Percentiles rank a stretch among this genome's conserved stretches.
These are phyloP conservation scores for Pichia paraexigua DNA, from an alignment of 805 yeast genomes.

Conservation along the genomic window DNA sequence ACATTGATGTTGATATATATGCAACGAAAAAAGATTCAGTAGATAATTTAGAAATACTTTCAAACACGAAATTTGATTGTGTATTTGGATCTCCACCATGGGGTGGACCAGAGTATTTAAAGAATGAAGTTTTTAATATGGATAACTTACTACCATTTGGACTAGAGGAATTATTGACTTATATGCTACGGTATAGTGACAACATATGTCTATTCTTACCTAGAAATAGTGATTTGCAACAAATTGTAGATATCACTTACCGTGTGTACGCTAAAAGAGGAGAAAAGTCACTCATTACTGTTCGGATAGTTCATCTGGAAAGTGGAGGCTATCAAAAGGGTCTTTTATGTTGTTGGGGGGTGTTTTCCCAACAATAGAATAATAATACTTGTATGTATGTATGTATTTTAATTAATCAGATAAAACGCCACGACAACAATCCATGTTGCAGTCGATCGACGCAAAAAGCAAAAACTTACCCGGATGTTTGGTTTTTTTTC, in stretches of 20 bases:
- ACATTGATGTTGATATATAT: neutral
- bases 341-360: neutral
- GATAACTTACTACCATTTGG: slow-evolving; percentile 37
- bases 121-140: slow-evolving; percentile 36
- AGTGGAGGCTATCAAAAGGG: neutral
- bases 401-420: no score
- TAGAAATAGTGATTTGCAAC: neutral
- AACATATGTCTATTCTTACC: slow-evolving; percentile 59
- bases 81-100: slow-evolving; percentile 76
- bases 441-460: neutral
- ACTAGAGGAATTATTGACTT: slow-evolving; percentile 34
- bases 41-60: neutral
- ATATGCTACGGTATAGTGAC: slow-evolving; percentile 32
- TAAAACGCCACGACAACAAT: neutral
- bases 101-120: slow-evolving; percentile 67
- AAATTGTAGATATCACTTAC: neutral
- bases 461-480: neutral
- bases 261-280: neutral
- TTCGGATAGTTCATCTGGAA: neutral
- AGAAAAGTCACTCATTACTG: neutral
- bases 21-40: slow-evolving; percentile 5
- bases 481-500: neutral
- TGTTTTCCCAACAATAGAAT: neutral
- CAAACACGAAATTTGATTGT: slow-evolving; percentile 34
- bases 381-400: no score